A percentile compares a stretch with the other conserved stretches of the same genome.
Conservation (phyloP, 768 basidiomycete genomes). For the Leccinellum albellum region DNA sequence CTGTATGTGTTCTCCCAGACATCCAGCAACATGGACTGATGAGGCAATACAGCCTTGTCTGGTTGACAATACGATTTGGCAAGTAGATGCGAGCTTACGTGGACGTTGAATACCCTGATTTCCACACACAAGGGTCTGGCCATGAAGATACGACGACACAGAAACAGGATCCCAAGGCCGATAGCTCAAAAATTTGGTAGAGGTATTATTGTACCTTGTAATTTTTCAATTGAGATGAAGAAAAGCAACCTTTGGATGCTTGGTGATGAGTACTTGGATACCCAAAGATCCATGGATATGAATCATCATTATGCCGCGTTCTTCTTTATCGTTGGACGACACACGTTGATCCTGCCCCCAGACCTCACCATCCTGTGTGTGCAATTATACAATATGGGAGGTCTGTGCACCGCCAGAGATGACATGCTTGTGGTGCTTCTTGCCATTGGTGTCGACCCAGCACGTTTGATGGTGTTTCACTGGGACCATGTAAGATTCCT, state of each 20-base stretch:
- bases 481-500: constrained; percentile 73
- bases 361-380: constrained; percentile 63
- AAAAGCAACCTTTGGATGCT: too few relatives aligned
- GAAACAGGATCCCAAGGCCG: background rate
- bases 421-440: constrained; percentile 82
- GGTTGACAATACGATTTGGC: constrained; percentile 54
- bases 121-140: background rate
- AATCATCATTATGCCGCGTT: too few relatives aligned
- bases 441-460: constrained; percentile 81
- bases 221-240: too few relatives aligned
- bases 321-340: constrained; percentile 93
- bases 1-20: constrained; percentile 37
- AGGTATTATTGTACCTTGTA: background rate
- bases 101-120: constrained; percentile 51
- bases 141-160: background rate
- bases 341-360: constrained; percentile 91
- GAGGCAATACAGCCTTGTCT: constrained; percentile 43
- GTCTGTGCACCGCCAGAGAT: constrained; percentile 56
- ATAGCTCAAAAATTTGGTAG: background rate
- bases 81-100: constrained; percentile 52
- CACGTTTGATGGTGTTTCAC: constrained; percentile 71
- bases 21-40: background rate
- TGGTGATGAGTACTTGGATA: too few relatives aligned
- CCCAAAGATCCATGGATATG: too few relatives aligned
- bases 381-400: too few relatives aligned